These are phyloP conservation scores for Lineolata rhizophorae DNA, from an alignment of 495 filamentous ascomycete genomes.

Conservation along the genomic window DNA sequence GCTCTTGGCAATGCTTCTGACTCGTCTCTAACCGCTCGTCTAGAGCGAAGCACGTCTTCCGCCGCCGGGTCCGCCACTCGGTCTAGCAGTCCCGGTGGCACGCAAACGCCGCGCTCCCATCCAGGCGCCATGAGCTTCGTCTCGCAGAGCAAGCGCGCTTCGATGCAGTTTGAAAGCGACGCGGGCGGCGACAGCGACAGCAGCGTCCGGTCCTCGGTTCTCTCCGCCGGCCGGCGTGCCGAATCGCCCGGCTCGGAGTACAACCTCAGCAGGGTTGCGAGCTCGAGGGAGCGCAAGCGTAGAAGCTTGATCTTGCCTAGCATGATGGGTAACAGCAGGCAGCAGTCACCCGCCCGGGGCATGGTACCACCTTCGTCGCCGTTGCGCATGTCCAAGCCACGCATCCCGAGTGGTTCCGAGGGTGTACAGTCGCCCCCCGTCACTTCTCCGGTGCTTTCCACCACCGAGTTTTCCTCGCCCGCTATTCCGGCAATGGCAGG, in stretches of 20 bases:
- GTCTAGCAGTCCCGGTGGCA: slow-evolving; percentile 80
- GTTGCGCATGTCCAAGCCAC: slow-evolving; percentile 65
- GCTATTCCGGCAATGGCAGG: slow-evolving; percentile 22
- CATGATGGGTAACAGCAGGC: slow-evolving; percentile 51
- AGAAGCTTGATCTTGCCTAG: slow-evolving; percentile 62
- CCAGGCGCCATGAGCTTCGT: slow-evolving; percentile 38
- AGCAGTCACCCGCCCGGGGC: slow-evolving; percentile 59
- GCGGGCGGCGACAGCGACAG: slow-evolving; percentile 62
- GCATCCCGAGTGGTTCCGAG: slow-evolving; percentile 52
- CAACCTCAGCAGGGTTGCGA: slow-evolving; percentile 43
- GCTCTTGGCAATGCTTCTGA: slow-evolving; percentile 29
- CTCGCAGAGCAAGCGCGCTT: slow-evolving; percentile 45
- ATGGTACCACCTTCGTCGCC: slow-evolving; percentile 61
- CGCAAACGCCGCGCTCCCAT: slow-evolving; percentile 75
- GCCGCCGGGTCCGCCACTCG: slow-evolving; percentile 44
- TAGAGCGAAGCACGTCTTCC: slow-evolving; percentile 30
- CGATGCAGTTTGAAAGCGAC: slow-evolving; percentile 59
- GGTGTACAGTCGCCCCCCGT: slow-evolving; percentile 66
- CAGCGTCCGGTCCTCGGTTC: slow-evolving; percentile 54
- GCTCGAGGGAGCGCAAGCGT: slow-evolving; percentile 57
- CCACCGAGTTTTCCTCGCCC: slow-evolving; percentile 63
- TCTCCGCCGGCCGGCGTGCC: slow-evolving; percentile 45
- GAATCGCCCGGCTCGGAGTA: slow-evolving; percentile 84
- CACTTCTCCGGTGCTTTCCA: slow-evolving; percentile 65
- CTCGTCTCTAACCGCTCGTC: slow-evolving; percentile 13